Percentiles rank a stretch among this genome's conserved stretches.
Evolutionary conservation across 2,329 filamentous ascomycete species (phyloP).

Genomic region (Biscogniauxia mediterranea): DNA sequence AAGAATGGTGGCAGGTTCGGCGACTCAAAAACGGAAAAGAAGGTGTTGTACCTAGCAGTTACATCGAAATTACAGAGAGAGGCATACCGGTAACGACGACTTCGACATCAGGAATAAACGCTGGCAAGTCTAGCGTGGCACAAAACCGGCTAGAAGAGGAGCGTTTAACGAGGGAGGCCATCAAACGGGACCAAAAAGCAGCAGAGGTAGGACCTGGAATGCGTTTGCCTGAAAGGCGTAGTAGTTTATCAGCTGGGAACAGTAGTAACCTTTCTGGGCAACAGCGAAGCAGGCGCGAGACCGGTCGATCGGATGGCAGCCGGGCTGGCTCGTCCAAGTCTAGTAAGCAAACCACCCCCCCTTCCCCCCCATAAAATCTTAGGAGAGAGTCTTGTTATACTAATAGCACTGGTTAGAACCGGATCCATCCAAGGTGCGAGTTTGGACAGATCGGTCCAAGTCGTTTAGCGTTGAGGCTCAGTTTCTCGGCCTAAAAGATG

Average conservation of each 20-base stretch:
- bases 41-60: conserved; percentile 94
- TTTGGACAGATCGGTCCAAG: conserved; percentile 92
- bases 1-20: conserved; percentile 98
- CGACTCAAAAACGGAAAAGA: conserved; percentile 89
- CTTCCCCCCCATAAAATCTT: not conserved
- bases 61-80: conserved; percentile 81
- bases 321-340: conserved; percentile 61
- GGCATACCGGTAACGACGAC: conserved; percentile 51
- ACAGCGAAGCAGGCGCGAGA: conserved; percentile 72
- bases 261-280: conserved; percentile 65
- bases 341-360: conserved; percentile 72
- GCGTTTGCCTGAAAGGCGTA: conserved; percentile 73
- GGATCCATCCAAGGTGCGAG: conserved; percentile 77
- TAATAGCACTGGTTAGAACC: conserved; percentile 58
- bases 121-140: conserved; percentile 65
- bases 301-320: conserved; percentile 55
- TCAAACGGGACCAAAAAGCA: conserved; percentile 64
- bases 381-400: conserved; percentile 1
- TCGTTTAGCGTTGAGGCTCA: conserved; percentile 97
- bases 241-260: conserved; percentile 69
- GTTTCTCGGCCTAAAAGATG: conserved; percentile 90
- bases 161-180: conserved; percentile 75
- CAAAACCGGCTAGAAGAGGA: conserved; percentile 79
- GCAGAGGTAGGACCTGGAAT: conserved; percentile 76
- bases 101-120: conserved; percentile 49